These are phyloP conservation scores for Pseudogymnoascus pannorum DNA, from an alignment of 2,329 filamentous ascomycete species.

Conservation along the genomic window DNA sequence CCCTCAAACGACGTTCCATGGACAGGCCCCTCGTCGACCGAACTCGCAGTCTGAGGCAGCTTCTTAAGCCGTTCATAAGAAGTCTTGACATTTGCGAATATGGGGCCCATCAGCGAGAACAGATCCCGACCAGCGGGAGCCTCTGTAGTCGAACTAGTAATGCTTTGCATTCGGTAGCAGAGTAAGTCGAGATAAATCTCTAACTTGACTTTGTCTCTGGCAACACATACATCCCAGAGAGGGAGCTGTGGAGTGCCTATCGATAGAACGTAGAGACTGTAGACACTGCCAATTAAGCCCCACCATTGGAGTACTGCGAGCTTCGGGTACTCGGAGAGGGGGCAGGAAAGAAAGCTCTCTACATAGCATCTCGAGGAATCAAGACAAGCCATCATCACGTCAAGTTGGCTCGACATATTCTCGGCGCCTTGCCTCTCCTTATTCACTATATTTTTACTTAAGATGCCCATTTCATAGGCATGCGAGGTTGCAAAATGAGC, in stretches of 20 bases:
- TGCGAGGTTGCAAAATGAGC: background rate
- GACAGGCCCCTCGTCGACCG: background rate
- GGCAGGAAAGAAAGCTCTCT: background rate
- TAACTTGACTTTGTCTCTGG: background rate
- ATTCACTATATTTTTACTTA: background rate
- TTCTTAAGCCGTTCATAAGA: background rate
- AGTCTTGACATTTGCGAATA: background rate
- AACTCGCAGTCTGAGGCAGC: background rate
- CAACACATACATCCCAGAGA: background rate
- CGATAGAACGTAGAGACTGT: background rate
- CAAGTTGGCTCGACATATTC: background rate
- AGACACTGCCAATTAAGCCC: background rate
- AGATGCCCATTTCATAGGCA: background rate
- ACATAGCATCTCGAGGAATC: background rate
- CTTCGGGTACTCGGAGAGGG: background rate
- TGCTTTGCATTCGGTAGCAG: conserved; percentile 2
- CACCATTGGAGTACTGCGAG: background rate
- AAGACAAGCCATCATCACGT: background rate
- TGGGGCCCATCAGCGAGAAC: background rate
- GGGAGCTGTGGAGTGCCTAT: background rate
- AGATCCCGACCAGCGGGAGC: background rate
- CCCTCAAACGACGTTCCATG: background rate
- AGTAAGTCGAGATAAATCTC: background rate
- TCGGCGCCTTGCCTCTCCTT: background rate
- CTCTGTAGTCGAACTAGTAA: background rate